A percentile compares a stretch with the other conserved stretches of the same genome.
These are phyloP conservation scores for Lunularia cruciata DNA, from an alignment of 225 moss, liverwort and hornwort genomes.

Conservation along the genomic window DNA sequence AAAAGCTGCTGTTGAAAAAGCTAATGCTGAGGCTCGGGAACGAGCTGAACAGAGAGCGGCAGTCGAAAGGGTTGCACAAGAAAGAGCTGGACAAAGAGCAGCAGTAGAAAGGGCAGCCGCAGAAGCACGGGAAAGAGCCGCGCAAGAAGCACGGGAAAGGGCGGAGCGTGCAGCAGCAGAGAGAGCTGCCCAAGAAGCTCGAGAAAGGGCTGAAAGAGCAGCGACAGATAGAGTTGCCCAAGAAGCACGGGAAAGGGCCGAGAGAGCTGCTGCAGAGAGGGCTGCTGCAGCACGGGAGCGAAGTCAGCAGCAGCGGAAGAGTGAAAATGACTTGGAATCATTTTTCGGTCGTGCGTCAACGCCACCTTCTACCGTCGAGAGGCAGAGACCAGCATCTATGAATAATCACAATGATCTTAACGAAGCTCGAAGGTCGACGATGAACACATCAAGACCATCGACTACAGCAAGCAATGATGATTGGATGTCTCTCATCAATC, in stretches of 20 bases:
- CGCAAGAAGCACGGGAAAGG: conserved; percentile 65
- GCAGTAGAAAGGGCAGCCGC: conserved; percentile 55
- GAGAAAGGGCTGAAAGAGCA: conserved; percentile 70
- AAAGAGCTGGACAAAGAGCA: conserved; percentile 57
- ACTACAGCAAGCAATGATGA: conserved; percentile 59
- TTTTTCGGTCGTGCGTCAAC: conserved; percentile 48
- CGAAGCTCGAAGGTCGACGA: conserved; percentile 41
- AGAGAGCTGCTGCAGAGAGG: conserved; percentile 51
- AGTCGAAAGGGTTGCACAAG: conserved; percentile 53
- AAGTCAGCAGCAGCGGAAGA: conserved; percentile 48
- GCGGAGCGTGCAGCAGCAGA: conserved; percentile 63
- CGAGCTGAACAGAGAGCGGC: conserved; percentile 59
- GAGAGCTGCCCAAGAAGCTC: conserved; percentile 50
- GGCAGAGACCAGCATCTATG: conserved; percentile 61
- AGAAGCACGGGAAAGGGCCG: conserved; percentile 76
- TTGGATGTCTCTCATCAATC: conserved; percentile 72
- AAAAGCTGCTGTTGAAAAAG: conserved; percentile 47
- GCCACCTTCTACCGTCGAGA: conserved; percentile 64
- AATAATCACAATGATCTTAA: conserved; percentile 29
- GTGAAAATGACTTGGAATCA: conserved; percentile 64
- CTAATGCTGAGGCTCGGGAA: conserved; percentile 54
- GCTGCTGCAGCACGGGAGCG: conserved; percentile 60
- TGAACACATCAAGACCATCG: conserved; percentile 30
- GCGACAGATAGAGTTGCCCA: conserved; percentile 71
- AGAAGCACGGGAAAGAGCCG: conserved; percentile 79